Evolutionary conservation across 2,329 filamentous ascomycete species (phyloP), one percentile per base, ranked within the genome.

Genomic region (Cephalotrichum gorgonifer): DNA sequence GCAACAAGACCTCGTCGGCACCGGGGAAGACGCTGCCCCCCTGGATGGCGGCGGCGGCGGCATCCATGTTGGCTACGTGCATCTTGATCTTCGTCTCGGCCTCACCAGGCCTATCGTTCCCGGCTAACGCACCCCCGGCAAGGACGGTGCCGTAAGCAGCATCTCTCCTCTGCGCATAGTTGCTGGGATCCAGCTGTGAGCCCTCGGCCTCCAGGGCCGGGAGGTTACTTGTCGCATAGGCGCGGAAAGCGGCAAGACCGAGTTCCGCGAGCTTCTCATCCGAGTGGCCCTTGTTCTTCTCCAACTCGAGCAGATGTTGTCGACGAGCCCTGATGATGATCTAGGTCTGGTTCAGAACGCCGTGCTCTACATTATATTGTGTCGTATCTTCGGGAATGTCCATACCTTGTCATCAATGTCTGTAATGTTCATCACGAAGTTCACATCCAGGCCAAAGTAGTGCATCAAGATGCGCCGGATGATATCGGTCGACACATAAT

Each of bases 371-470:
- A 22, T 28, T 47, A 33, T 5, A 31, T 33, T 30, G 11, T 5
- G 28, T 23, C 22, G 30, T 25, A 31, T 38, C n/a, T 20, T 3
- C 26, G 12, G 43, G 14, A 12, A 11, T 14, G 31, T 47, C 35
- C 60, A 54, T 58, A 81, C 78, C 74, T 85, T 85, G 65, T 86
- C 82, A 57, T 89, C 85, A 35, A 91, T 77, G 58, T 91, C 89
- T 26, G 89, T 95, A 54, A 93, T 88, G 68, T 95, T 95, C 84
- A 94, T 93, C 55, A 95, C 86, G 68, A 94, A 95, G 52, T 83
- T 80, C 55, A 95, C 79, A 39, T 88, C 72, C 64, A 86, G 93
- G 53, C 81, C 79, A 63, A 95, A 94, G 67, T 93, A 91, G 64
- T 91, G 81, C 59, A 78, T 73, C 65, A 95, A 68, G 57, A 95